Conservation (phyloP, 2,329 filamentous ascomycete genomes). For the Cadophora gregata region DNA sequence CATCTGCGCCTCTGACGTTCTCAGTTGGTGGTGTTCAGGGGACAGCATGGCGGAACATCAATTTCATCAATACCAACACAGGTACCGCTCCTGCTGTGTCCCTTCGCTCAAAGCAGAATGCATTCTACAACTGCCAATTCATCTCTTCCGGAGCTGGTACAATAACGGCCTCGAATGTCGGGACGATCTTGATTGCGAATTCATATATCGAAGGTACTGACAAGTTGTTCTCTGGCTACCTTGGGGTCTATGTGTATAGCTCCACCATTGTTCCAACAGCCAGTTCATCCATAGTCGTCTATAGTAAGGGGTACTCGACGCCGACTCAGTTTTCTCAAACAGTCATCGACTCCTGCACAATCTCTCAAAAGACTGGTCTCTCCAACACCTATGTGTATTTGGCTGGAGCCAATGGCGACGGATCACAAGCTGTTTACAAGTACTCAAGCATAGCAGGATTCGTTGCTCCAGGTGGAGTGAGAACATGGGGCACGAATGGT, state of each 20-base stretch:
- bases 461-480: conserved; percentile 48
- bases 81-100: conserved; percentile 17
- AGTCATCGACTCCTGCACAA: conserved; percentile 49
- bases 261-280: conserved; percentile 50
- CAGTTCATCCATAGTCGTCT: conserved; percentile 46
- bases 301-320: conserved; percentile 46
- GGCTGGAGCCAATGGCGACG: conserved; percentile 49
- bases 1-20: conserved; percentile 42
- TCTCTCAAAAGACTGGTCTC: conserved; percentile 45
- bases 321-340: conserved; percentile 47
- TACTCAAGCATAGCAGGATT: conserved; percentile 48
- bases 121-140: conserved; percentile 22
- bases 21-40: conserved; percentile 6
- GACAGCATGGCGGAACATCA: conserved; percentile 20
- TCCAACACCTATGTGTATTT: conserved; percentile 50
- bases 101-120: conserved; percentile 9
- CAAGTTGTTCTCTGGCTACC: conserved; percentile 17
- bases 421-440: conserved; percentile 50
- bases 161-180: conserved; percentile 2
- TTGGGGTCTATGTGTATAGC: conserved; percentile 45
- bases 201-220: conserved; percentile 21
- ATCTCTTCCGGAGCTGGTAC: conserved; percentile 11
- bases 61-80: conserved; percentile 11
- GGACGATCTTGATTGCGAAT: conserved; percentile 18
- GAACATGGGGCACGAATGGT: conserved; percentile 46